Conservation (phyloP, 108 stramenopile species). For the Skeletonema marinoi region DNA sequence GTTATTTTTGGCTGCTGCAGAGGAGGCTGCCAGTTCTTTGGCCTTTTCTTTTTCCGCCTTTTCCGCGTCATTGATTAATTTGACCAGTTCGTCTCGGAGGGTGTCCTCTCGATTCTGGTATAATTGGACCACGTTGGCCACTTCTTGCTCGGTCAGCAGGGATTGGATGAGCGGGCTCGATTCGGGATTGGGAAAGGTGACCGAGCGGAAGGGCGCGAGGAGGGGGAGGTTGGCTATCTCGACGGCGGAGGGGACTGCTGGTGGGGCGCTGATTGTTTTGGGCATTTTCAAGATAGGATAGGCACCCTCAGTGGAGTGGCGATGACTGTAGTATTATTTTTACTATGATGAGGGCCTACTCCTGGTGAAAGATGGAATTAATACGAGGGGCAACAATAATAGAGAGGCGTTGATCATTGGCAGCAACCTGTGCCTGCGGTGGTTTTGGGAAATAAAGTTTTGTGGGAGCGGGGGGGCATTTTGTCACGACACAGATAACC, state of each 20-base stretch:
- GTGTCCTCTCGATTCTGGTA: neutral
- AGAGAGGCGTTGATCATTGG: too few species aligned
- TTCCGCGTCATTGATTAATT: neutral
- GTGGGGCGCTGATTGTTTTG: neutral
- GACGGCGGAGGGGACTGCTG: neutral
- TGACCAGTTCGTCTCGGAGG: neutral
- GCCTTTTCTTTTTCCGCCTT: neutral
- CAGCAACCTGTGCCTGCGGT: too few species aligned
- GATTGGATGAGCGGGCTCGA: neutral
- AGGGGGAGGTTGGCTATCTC: constrained; percentile 2
- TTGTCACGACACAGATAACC: too few species aligned
- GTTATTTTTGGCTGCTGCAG: neutral
- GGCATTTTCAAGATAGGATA: neutral
- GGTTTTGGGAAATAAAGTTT: too few species aligned
- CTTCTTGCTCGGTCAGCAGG: neutral
- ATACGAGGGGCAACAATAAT: too few species aligned
- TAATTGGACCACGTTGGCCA: neutral
- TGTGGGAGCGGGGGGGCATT: too few species aligned
- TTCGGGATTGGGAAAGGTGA: neutral
- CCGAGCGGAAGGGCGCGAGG: neutral
- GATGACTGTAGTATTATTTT: too few species aligned
- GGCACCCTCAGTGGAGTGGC: too few species aligned
- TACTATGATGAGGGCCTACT: too few species aligned
- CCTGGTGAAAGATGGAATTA: too few species aligned
- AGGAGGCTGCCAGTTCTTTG: neutral